Percentiles rank a stretch among this genome's conserved stretches.
Evolutionary conservation across 257 asterid species (phyloP).

Genomic region (Nicotiana tabacum): DNA sequence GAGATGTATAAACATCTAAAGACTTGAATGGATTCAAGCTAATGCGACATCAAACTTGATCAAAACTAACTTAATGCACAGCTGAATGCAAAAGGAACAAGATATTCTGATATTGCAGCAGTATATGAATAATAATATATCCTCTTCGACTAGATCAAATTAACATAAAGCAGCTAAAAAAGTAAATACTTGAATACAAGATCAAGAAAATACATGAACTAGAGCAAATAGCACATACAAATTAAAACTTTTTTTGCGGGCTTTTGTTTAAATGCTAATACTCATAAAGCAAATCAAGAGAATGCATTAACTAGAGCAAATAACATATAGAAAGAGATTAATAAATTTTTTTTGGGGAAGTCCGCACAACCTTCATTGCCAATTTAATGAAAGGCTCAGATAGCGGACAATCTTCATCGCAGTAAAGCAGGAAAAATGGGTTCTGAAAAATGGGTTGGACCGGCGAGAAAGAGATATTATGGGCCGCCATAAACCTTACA

Average conservation of each 20-base stretch:
- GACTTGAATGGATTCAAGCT: no score
- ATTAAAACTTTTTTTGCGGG: neutral
- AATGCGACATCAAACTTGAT: no score
- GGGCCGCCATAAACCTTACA: slow-evolving; percentile 35
- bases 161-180: no score
- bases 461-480: neutral
- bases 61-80: no score
- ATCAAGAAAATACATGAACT: neutral
- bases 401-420: slow-evolving; percentile 74
- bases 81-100: no score
- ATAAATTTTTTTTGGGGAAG: neutral
- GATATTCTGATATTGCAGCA: no score
- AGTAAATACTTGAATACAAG: no score
- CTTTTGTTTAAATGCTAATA: no score
- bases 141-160: no score
- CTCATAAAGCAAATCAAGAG: no score
- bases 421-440: slow-evolving; percentile 25
- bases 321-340: neutral
- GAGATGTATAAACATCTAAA: no score
- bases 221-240: neutral
- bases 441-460: slow-evolving; percentile 7
- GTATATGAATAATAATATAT: no score
- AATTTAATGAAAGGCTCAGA: slow-evolving; percentile 31
- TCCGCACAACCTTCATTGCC: slow-evolving; percentile 4
- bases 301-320: neutral